These are phyloP conservation scores for Puccinia polysora DNA, from an alignment of 1,284 basidiomycete species.

Conservation along the genomic window DNA sequence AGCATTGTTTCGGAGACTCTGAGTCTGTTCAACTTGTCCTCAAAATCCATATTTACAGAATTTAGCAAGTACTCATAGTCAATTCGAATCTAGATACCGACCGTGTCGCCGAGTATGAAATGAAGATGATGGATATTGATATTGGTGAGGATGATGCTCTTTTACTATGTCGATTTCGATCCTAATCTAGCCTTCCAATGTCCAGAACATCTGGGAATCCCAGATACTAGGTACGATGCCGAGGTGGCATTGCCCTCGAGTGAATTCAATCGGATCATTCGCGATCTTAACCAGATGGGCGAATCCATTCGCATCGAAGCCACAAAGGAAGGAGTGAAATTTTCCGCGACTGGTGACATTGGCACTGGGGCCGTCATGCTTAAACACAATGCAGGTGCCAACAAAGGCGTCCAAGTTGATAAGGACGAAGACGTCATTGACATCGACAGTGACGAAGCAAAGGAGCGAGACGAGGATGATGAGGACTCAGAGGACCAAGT, in stretches of 20 bases:
- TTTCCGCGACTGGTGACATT: slow-evolving; percentile 86
- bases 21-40: slow-evolving; percentile 57
- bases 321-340: slow-evolving; percentile 92
- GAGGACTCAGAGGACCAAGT: slow-evolving; percentile 53
- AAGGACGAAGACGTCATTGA: slow-evolving; percentile 47
- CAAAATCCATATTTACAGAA: too few species aligned
- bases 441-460: slow-evolving; percentile 52
- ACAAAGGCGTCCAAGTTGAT: slow-evolving; percentile 42
- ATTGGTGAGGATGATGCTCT: slow-evolving; percentile 20
- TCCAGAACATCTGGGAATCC: slow-evolving; percentile 82
- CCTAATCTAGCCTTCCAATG: slow-evolving; percentile 52
- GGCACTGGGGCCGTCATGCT: slow-evolving; percentile 85
- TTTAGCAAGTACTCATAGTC: too few species aligned
- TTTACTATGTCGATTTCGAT: background rate
- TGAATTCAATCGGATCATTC: slow-evolving; percentile 88
- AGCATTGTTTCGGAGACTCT: slow-evolving; percentile 87
- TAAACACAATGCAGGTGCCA: slow-evolving; percentile 60
- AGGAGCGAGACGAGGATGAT: slow-evolving; percentile 52
- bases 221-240: slow-evolving; percentile 97
- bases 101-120: slow-evolving; percentile 93
- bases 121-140: slow-evolving; percentile 99
- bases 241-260: slow-evolving; percentile 78
- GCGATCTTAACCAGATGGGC: slow-evolving; percentile 84
- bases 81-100: slow-evolving; percentile 72
- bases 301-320: slow-evolving; percentile 95